Base-by-base conservation (phyloP, 2,329 filamentous ascomycete species). In the Calycina marina region DNA sequence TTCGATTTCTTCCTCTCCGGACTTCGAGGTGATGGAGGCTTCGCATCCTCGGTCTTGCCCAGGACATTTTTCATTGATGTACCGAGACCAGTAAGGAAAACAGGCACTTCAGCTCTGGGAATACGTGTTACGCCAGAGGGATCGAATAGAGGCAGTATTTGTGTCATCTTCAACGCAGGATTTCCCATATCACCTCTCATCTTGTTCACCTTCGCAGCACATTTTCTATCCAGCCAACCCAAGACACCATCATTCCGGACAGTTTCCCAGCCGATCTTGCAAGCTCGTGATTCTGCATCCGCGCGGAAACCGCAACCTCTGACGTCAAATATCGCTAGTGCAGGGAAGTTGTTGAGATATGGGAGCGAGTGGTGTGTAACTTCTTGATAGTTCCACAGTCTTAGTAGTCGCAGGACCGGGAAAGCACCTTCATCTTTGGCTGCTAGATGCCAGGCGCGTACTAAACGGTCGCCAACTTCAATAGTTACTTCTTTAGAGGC, bases 361-460 rank as follows among this genome's bases (percentile, higher is more conserved):
- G 22, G 13, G 1, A 56, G 39, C 2, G 49, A 54, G 15, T 37
- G 35, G 8, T 35, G 30, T 2, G 51, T 55, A 2, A 56, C 11
- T 3, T 45, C 42, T 15, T 34, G 14, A 25, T 49, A 46, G 18
- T 47, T 39, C 41, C 50, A 46, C 2, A 56, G 42, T 27, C 40
- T 49, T 18, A 56, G 34, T 11, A 55, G 43, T 32, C 51, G 40
- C 26, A 56, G 31, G 6, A 52, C 41, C 2, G 38, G 35, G 17
- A 56, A 55, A 3, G 42, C 41, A 2, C 39, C 43, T 5, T 46
- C 37, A 12, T 45, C 39, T 6, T 30, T 18, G 8, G 48, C 51
- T 25, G 41, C 38, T 20, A 41, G 27, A 27, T 41, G 38, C 52
- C 52, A 56, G 6, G 49, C 42, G 33, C 48, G 41, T n/a, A 56